Conservation (phyloP, 1,284 basidiomycete genomes). For the Malassezia sympodialis region DNA sequence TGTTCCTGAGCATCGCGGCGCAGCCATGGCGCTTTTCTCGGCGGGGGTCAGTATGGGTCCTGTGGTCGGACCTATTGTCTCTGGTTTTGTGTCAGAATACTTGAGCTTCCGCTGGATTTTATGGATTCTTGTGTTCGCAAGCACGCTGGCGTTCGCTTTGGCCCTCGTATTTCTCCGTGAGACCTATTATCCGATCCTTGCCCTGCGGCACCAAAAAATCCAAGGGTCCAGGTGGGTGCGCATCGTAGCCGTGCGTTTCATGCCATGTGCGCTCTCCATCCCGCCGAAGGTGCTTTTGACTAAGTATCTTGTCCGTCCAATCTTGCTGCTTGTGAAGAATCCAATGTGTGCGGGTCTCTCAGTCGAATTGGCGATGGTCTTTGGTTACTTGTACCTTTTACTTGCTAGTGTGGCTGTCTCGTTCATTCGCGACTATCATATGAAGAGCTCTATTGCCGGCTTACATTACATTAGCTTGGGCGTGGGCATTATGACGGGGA, state of each 20-base stretch:
- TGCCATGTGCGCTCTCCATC: background rate
- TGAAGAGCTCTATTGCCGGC: background rate
- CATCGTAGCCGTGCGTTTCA: background rate
- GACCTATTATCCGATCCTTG: background rate
- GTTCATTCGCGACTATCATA: background rate
- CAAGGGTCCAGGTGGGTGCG: background rate
- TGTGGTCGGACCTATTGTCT: background rate
- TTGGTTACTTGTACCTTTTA: background rate
- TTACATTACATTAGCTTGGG: background rate
- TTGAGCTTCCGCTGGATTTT: background rate
- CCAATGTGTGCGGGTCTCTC: background rate
- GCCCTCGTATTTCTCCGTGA: background rate
- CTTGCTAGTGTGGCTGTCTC: background rate
- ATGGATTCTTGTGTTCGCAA: background rate
- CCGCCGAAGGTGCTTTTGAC: background rate
- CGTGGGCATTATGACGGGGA: background rate
- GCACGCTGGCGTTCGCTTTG: background rate
- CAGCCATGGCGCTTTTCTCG: background rate
- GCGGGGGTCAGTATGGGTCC: background rate
- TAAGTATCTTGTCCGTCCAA: background rate
- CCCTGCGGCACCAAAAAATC: background rate
- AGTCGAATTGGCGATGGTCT: background rate
- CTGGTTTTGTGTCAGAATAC: background rate
- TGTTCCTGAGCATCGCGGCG: background rate
- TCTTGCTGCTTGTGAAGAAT: background rate